phyloP scores from a whole-genome alignment of 2,329 filamentous ascomycete species.

The Epichloe glyceriae region DNA sequence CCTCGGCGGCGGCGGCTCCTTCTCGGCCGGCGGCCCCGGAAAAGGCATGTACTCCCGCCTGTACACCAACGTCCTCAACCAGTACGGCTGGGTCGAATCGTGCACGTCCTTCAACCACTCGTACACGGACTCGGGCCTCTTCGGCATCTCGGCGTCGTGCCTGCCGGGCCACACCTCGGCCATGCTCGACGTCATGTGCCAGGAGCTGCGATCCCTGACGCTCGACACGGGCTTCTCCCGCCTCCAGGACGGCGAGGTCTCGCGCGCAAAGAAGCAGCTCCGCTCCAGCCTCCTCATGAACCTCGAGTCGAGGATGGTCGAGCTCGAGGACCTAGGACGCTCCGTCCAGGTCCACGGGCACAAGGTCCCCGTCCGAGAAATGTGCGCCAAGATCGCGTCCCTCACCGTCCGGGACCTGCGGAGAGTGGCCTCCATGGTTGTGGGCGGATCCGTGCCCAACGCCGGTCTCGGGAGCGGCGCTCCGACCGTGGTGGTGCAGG shows the following conservation, averaged over 20 bases:
- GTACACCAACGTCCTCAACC: constrained; percentile 95
- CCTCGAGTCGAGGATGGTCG: constrained; percentile 91
- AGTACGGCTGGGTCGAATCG: constrained; percentile 93
- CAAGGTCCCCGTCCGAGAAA: constrained; percentile 84
- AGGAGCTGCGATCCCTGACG: constrained; percentile 69
- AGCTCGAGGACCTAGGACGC: constrained; percentile 86
- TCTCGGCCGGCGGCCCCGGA: constrained; percentile 88
- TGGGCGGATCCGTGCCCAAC: constrained; percentile 67
- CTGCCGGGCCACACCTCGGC: constrained; percentile 61
- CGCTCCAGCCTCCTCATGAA: constrained; percentile 90
- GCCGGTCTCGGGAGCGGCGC: constrained; percentile 66
- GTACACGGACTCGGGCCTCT: constrained; percentile 90
- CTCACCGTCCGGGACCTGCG: constrained; percentile 71
- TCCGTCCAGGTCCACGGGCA: constrained; percentile 94
- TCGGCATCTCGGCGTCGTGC: constrained; percentile 84
- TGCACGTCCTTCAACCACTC: constrained; percentile 96
- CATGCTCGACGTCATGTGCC: constrained; percentile 94
- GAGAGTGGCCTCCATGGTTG: constrained; percentile 65
- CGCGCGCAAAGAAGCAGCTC: constrained; percentile 92
- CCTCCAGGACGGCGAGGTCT: constrained; percentile 65
- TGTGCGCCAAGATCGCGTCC: constrained; percentile 76
- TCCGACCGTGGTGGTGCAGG: constrained; percentile 89
- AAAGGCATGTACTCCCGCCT: constrained; percentile 99
- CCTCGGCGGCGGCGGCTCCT: constrained; percentile 89
- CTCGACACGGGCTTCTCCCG: constrained; percentile 61